Base-by-base conservation (phyloP, 2,329 filamentous ascomycete genomes). In the Exophiala alcalophila region DNA sequence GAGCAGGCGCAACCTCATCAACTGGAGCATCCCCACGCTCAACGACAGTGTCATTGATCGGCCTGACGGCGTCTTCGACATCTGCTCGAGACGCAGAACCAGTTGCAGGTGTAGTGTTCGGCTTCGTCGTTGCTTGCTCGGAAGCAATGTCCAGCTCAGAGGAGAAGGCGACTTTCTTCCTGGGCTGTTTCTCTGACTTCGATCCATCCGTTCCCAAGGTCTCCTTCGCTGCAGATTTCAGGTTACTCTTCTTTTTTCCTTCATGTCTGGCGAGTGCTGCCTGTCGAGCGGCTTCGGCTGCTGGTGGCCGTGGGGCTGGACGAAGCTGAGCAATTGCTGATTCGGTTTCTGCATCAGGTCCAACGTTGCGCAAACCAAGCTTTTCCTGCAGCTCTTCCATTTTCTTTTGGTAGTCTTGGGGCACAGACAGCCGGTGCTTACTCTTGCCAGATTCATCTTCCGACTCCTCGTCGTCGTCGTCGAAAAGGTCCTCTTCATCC, bases 301-400 rank as follows among this genome's bases (percentile, higher is more conserved):
- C 52, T 8, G 44, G 21, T 10, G 59, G 50, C 8, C 54, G 47
- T 37, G 25, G 23, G 11, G 10, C 24, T 19, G 25, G 36, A 21
- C 27, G 26, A 21, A 26, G 3, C 11, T 36, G 36, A n/a, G 46
- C 31, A 5, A 38, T 27, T 14, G 34, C 28, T 5, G 25, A 18
- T 15, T 45, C 30, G n/a, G 43, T 14, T 16, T 43, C 36, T 11
- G 30, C 50, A 32, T 70, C 63, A 47, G 76, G 79, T 39, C 73
- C 78, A 32, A 82, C 58, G 58, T 77, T 83, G 59, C 73, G 73
- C 55, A 81, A 65, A n/a, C 73, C 75, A 0, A 96, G 73, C 50
- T 81, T 83, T 59, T 83, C 74, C 64, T 96, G 86, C 4, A 98
- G 71, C 53, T 90, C 86, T 30, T 84, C 75, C 92, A 98, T 97